These are phyloP conservation scores for Wickerhamomyces rabaulensis DNA, from an alignment of 805 yeast species.

Conservation along the genomic window DNA sequence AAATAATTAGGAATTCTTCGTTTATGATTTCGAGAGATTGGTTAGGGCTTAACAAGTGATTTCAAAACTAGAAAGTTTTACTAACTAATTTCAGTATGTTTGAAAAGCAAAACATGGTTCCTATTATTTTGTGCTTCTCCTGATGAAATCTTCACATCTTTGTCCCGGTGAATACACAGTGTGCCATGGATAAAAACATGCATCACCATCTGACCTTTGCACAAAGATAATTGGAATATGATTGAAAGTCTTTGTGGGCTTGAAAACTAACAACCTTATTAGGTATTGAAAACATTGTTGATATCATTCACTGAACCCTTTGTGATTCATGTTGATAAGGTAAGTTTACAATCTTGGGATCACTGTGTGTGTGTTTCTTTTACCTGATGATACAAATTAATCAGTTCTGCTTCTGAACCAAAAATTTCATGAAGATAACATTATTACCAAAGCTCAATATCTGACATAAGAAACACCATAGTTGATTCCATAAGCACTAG, in stretches of 20 bases:
- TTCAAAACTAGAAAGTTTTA: conserved; percentile 6
- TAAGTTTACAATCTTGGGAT: not conserved
- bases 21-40: conserved; percentile 45
- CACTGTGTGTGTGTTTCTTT: not conserved
- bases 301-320: too few species aligned
- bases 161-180: conserved; percentile 49
- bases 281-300: too few species aligned
- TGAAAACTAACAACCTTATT: too few species aligned
- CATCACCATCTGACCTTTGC: conserved; percentile 88
- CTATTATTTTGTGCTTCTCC: conserved; percentile 1
- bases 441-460: conserved; percentile 51
- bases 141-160: conserved; percentile 19
- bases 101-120: not conserved
- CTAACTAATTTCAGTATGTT: conserved; percentile 9
- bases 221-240: too few species aligned
- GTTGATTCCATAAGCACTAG: too few species aligned
- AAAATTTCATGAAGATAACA: conserved; percentile 68
- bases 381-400: conserved; percentile 56
- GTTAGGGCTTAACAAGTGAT: not conserved
- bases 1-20: conserved; percentile 68
- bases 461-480: conserved; percentile 10
- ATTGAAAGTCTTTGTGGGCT: too few species aligned
- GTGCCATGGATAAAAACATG: conserved; percentile 86
- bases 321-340: too few species aligned
- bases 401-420: conserved; percentile 97